These are phyloP conservation scores for Neonothopanus nambi DNA, from an alignment of 1,284 basidiomycete species.

Conservation along the genomic window DNA sequence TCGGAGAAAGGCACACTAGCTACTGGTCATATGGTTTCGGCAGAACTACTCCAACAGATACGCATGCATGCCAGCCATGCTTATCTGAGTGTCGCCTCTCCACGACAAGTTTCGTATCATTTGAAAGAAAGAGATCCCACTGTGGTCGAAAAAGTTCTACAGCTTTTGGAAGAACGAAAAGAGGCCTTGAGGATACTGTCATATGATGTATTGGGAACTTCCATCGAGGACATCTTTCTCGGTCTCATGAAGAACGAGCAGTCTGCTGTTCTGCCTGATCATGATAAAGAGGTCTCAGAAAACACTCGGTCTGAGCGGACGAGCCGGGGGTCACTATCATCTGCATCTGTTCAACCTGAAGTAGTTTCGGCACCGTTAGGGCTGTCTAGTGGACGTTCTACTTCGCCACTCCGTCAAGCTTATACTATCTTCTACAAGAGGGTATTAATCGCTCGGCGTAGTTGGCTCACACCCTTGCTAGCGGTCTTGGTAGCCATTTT, in stretches of 20 bases:
- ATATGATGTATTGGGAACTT: constrained; percentile 71
- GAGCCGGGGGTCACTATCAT: constrained; percentile 4
- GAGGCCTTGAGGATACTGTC: constrained; percentile 39
- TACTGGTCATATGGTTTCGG: constrained; percentile 6
- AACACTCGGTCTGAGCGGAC: background rate
- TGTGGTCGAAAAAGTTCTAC: constrained; percentile 56
- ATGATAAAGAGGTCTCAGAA: background rate
- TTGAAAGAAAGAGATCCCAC: constrained; percentile 57
- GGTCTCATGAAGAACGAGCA: constrained; percentile 51
- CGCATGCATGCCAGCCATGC: constrained; percentile 48
- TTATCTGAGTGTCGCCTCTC: constrained; percentile 39
- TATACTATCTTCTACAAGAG: constrained; percentile 76
- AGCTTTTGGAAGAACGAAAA: constrained; percentile 50
- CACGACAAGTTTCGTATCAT: constrained; percentile 48
- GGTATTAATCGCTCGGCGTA: constrained; percentile 59
- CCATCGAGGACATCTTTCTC: constrained; percentile 82
- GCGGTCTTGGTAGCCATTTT: constrained; percentile 62
- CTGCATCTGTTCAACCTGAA: constrained; percentile 2
- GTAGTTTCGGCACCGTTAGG: constrained; percentile 27
- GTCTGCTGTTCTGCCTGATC: background rate
- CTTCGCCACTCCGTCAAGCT: constrained; percentile 57
- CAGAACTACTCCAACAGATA: constrained; percentile 45
- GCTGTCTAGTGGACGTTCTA: constrained; percentile 50
- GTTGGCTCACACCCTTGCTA: constrained; percentile 68
- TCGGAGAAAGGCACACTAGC: constrained; percentile 24